These are phyloP conservation scores for Phycomyces blakesleeanus DNA, from an alignment of 192 early-diverging fungal species.

Conservation along the genomic window DNA sequence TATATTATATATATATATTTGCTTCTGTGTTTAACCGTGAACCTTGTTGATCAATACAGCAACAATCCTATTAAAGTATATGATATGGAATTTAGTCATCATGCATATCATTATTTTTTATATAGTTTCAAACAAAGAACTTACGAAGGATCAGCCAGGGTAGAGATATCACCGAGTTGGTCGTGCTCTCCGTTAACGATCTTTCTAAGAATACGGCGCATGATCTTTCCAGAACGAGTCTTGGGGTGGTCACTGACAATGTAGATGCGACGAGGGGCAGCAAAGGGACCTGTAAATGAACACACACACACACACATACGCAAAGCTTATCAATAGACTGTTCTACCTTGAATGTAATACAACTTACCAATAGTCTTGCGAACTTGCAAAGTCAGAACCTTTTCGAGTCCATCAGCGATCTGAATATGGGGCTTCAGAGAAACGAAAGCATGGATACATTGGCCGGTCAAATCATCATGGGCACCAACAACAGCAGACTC, in stretches of 20 bases:
- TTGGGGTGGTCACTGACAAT: constrained; percentile 87
- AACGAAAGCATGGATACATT: constrained; percentile 82
- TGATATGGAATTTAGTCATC: too few relatives aligned
- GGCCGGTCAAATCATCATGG: constrained; percentile 83
- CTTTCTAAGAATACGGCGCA: constrained; percentile 92
- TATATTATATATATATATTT: too few relatives aligned
- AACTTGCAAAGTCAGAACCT: constrained; percentile 67
- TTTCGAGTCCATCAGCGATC: constrained; percentile 38
- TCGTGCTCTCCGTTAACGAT: constrained; percentile 78
- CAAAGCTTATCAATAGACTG: too few relatives aligned
- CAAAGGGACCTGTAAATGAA: constrained; percentile 82
- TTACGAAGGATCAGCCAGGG: constrained; percentile 72
- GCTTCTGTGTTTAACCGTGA: too few relatives aligned
- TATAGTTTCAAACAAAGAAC: too few relatives aligned
- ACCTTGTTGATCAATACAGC: too few relatives aligned
- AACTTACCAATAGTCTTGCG: constrained; percentile 68
- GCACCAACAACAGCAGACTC: constrained; percentile 92
- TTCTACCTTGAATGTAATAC: too few relatives aligned
- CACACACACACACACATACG: too few relatives aligned
- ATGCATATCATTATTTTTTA: too few relatives aligned
- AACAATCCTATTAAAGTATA: too few relatives aligned
- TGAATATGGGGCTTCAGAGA: constrained; percentile 66
- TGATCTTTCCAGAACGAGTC: constrained; percentile 93
- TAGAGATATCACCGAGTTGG: constrained; percentile 83
- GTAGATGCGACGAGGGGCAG: constrained; percentile 84